A percentile compares a stretch with the other conserved stretches of the same genome.
These are phyloP conservation scores for Aspergillus fumigatus DNA, from an alignment of 2,329 filamentous ascomycete genomes.

Conservation along the genomic window DNA sequence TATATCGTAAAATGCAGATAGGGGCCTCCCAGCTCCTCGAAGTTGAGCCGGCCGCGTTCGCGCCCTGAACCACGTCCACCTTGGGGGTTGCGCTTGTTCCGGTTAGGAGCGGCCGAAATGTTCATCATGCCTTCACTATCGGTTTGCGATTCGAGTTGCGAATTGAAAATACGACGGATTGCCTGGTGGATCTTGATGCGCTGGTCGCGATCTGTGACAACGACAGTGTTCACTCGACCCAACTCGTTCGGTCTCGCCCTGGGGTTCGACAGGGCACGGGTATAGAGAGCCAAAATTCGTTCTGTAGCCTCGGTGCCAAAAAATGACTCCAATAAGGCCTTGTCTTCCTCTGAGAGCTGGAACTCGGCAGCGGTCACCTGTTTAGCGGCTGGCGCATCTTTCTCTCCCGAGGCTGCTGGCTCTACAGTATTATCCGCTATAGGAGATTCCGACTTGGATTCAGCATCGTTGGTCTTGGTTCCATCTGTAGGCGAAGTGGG, in stretches of 20 bases:
- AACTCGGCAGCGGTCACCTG: constrained; percentile 21
- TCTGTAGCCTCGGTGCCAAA: constrained; percentile 51
- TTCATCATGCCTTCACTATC: constrained; percentile 63
- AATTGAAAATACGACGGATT: constrained; percentile 75
- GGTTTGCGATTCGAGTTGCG: constrained; percentile 71
- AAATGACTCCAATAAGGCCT: constrained; percentile 37
- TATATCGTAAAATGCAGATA: constrained; percentile 88
- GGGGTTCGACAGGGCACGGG: constrained; percentile 50
- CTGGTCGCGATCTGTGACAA: constrained; percentile 56
- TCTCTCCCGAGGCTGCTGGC: constrained; percentile 7
- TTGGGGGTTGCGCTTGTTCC: constrained; percentile 30
- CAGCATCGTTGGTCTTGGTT: constrained; percentile 5
- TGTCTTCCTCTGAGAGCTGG: constrained; percentile 43
- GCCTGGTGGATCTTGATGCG: constrained; percentile 61
- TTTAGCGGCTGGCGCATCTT: constrained; percentile 7
- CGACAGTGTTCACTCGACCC: constrained; percentile 48
- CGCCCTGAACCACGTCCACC: constrained; percentile 27
- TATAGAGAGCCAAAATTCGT: constrained; percentile 53
- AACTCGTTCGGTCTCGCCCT: constrained; percentile 54
- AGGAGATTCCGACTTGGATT: constrained; percentile 6
- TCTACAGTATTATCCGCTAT: constrained; percentile 13
- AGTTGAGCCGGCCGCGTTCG: constrained; percentile 47
- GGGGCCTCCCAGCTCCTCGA: constrained; percentile 67
- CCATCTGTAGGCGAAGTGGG: constrained; percentile 17
- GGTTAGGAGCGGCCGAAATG: constrained; percentile 46